phyloP scores from a whole-genome alignment of 495 filamentous ascomycete species.

The Tuber borchii region DNA sequence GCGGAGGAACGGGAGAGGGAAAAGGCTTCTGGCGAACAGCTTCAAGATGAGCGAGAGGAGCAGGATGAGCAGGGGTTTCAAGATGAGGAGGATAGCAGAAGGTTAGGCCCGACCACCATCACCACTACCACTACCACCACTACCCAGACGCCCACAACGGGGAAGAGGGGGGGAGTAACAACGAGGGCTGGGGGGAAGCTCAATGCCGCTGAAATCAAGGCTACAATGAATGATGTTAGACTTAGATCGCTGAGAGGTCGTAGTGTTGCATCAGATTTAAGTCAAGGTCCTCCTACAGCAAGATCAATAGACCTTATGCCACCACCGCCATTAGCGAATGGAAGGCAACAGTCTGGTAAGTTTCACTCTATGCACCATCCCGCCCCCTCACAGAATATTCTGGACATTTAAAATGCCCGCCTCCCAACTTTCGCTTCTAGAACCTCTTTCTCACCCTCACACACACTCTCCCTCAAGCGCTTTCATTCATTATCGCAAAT shows the following conservation, averaged over 20 bases:
- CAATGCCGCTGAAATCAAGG: conserved; percentile 8
- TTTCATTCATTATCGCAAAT: neutral
- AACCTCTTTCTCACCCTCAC: neutral
- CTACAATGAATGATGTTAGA: neutral
- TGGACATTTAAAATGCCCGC: neutral
- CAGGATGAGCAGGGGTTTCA: conserved; percentile 6
- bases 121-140: neutral
- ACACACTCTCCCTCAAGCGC: neutral
- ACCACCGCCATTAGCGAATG: conserved; percentile 26
- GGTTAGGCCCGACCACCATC: conserved; percentile 23
- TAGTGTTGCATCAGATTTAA: conserved; percentile 15
- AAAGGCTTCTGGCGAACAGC: conserved; percentile 17
- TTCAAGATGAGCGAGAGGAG: conserved; percentile 16
- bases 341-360: conserved; percentile 30
- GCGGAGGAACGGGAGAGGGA: conserved; percentile 34
- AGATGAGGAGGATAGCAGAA: conserved; percentile 23
- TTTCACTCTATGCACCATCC: neutral
- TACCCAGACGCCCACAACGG: neutral
- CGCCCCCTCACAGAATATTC: neutral
- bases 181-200: conserved; percentile 11
- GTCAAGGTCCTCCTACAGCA: conserved; percentile 16
- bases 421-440: neutral
- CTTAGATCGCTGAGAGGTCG: conserved; percentile 17
- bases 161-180: neutral
- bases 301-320: conserved; percentile 25